Conservation (phyloP, 202 grass and related monocot genomes). For the Thinopyrum obtusiflorum region DNA sequence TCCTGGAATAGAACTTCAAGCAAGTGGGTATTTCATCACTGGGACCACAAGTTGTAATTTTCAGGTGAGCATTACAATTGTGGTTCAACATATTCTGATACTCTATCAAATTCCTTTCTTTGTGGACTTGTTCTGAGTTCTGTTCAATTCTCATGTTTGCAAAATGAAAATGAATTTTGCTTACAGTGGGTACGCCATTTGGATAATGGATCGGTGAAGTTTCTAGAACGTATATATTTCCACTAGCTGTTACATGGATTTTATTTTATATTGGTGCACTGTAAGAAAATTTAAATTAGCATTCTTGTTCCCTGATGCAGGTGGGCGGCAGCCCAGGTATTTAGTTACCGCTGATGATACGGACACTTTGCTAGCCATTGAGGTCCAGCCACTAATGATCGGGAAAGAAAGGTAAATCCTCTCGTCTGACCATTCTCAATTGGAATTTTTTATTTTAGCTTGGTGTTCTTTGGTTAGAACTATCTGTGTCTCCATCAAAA, state of each 20-base stretch:
- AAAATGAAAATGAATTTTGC: neutral
- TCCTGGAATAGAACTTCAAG: too few species aligned
- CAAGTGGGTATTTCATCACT: too few species aligned
- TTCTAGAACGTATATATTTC: slow-evolving; percentile 62
- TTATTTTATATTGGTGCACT: slow-evolving; percentile 15
- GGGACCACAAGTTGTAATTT: too few species aligned
- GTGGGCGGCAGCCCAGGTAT: slow-evolving; percentile 66
- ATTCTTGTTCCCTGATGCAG: slow-evolving; percentile 39
- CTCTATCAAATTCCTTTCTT: too few species aligned
- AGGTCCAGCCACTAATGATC: slow-evolving; percentile 82
- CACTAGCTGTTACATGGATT: neutral
- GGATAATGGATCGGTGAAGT: slow-evolving; percentile 77
- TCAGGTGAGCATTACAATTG: too few species aligned
- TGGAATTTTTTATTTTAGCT: neutral
- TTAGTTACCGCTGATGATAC: slow-evolving; percentile 89
- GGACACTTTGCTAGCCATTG: slow-evolving; percentile 69
- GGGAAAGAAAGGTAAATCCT: slow-evolving; percentile 57
- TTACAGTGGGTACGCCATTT: slow-evolving; percentile 77
- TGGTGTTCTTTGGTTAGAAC: neutral
- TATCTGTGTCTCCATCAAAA: neutral
- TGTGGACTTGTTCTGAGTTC: neutral
- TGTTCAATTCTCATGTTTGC: slow-evolving; percentile 7
- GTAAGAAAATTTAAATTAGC: neutral
- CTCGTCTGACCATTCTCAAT: neutral
- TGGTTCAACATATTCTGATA: too few species aligned